Base-by-base conservation (phyloP, 1,139 yeast species). In the Blastobotrys aristatus region DNA sequence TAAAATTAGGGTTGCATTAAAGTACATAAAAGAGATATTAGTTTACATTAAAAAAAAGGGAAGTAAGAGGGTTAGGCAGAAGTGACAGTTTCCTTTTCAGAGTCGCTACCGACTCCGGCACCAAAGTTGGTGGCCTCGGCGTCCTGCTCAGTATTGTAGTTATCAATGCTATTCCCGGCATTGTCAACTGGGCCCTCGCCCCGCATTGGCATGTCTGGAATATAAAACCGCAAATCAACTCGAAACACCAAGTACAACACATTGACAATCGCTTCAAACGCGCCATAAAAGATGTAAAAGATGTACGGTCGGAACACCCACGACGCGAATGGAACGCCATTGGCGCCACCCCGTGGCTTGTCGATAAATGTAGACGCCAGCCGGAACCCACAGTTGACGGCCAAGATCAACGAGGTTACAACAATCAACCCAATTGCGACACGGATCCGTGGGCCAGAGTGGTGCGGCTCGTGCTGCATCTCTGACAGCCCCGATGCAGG, bases 221-320 rank as follows among this genome's bases (percentile, higher is more conserved):
- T 79, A 72, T 84, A 84, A 68, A 84, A 84, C 61, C 94, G 73
- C 57, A 84, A 72, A 62, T 84, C 94, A 44, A 82, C 77, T 61
- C 94, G 72, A 37, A 81, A 80, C 26, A 80, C 63, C 40, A 84
- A 64, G 63, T 80, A 81, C 40, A 80, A 50, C 5, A 79, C 53
- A 50, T 80, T 73, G 49, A 82, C 76, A 26, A 80, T 54, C 0
- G 74, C 73, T 66, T 85, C 94, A 37, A 80, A 69, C 3, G 74
- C 77, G 24, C 85, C 85, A 78, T 86, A 84, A 54, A 79, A 67
- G 33, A 82, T 71, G 63, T 82, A 84, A 81, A 82, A 76, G 27
- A 79, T 79, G 43, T 76, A 74, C n/a, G 80, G 76, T 50, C 71
- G 68, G 60, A 64, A 71, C 14, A 76, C 67, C 73, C 75, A 72